A percentile compares a stretch with the other conserved stretches of the same genome.
Evolutionary conservation across 148 eudicot species (phyloP).

Genomic region (Fagopyrum homotropicum): DNA sequence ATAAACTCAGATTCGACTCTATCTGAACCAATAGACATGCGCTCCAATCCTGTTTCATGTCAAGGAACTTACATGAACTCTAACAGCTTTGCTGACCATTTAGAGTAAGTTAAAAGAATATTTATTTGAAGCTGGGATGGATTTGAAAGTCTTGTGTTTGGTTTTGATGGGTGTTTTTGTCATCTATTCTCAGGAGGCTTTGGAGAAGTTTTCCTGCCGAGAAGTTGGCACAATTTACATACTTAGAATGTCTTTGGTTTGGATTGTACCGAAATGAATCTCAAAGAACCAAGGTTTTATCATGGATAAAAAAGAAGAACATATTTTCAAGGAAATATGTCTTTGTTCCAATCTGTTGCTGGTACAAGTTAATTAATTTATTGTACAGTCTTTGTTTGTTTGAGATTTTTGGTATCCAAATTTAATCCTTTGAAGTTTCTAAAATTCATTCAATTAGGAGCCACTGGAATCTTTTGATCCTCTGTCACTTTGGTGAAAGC

Average conservation of each 20-base stretch:
- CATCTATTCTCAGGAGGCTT: conserved; percentile 29
- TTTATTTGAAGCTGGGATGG: neutral
- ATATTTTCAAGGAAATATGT: conserved; percentile 70
- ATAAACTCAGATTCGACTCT: neutral
- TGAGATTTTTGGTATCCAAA: neutral
- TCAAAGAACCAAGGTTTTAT: conserved; percentile 34
- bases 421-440: neutral
- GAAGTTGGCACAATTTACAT: conserved; percentile 29
- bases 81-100: neutral
- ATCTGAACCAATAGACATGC: neutral
- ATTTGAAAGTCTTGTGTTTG: neutral
- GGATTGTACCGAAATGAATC: conserved; percentile 26
- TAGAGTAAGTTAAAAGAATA: conserved; percentile 8
- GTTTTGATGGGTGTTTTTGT: neutral
- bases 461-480: conserved; percentile 65
- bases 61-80: conserved; percentile 4
- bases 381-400: neutral
- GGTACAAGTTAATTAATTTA: conserved; percentile 32
- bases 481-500: conserved; percentile 61
- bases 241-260: conserved; percentile 51
- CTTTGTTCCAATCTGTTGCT: conserved; percentile 60
- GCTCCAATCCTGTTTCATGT: neutral
- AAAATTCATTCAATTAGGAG: conserved; percentile 35
- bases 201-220: conserved; percentile 46
- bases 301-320: conserved; percentile 36